Conservation (phyloP, 495 filamentous ascomycete genomes). For the Annulohypoxylon nitens region DNA sequence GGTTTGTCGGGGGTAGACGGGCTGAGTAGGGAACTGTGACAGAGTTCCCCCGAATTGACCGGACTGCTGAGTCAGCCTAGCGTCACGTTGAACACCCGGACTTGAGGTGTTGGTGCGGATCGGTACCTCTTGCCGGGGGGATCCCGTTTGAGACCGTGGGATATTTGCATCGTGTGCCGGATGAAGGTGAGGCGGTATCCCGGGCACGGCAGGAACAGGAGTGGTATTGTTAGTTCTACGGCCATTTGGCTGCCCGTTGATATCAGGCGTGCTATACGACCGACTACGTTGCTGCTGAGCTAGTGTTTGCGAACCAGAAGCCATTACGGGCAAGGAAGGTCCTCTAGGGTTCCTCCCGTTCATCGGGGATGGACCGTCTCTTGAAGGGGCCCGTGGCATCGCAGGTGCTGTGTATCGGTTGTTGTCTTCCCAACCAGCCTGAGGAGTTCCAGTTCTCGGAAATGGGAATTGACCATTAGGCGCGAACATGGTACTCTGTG, state of each 20-base stretch:
- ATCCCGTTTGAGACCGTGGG: slow-evolving; percentile 66
- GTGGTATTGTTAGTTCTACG: slow-evolving; percentile 54
- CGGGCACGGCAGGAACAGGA: slow-evolving; percentile 66
- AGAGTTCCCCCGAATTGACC: slow-evolving; percentile 56
- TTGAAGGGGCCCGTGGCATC: slow-evolving; percentile 79
- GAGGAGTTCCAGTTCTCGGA: slow-evolving; percentile 76
- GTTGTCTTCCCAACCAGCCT: slow-evolving; percentile 69
- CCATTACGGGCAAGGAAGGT: slow-evolving; percentile 85
- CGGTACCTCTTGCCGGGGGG: slow-evolving; percentile 65
- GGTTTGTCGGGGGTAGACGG: slow-evolving; percentile 59
- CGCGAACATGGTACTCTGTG: slow-evolving; percentile 69
- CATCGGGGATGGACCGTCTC: slow-evolving; percentile 75
- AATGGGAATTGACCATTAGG: slow-evolving; percentile 76
- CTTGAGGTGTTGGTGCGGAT: slow-evolving; percentile 66
- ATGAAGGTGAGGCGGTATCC: slow-evolving; percentile 69
- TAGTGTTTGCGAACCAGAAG: slow-evolving; percentile 64
- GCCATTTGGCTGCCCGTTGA: slow-evolving; percentile 61
- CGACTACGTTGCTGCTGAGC: slow-evolving; percentile 70
- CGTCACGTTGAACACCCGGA: slow-evolving; percentile 62
- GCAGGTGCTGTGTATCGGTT: slow-evolving; percentile 91
- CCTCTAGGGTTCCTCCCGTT: slow-evolving; percentile 78
- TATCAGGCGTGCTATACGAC: slow-evolving; percentile 74
- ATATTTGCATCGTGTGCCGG: slow-evolving; percentile 67
- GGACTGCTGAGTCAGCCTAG: slow-evolving; percentile 50
- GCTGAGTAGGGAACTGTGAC: slow-evolving; percentile 63